Conservation (phyloP, 2,329 filamentous ascomycete genomes). For the Uncinocarpus reesii region DNA sequence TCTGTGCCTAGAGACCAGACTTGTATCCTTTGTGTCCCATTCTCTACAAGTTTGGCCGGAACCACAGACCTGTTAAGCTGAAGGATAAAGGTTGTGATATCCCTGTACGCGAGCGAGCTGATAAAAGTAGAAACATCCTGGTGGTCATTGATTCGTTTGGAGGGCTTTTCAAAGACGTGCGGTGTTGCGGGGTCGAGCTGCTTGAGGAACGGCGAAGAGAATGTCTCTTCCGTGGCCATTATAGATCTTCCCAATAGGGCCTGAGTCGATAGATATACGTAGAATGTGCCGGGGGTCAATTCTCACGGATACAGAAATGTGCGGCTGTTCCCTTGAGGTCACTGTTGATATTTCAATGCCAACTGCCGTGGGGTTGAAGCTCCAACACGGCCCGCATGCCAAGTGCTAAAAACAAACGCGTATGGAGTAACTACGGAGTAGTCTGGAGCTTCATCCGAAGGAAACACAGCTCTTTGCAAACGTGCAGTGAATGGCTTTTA, state of each 20-base stretch:
- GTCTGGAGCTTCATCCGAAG: neutral
- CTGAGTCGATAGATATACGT: neutral
- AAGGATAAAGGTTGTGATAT: slow-evolving; percentile 76
- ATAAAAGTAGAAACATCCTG: slow-evolving; percentile 74
- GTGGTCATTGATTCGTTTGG: slow-evolving; percentile 75
- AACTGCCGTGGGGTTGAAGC: too few relatives aligned
- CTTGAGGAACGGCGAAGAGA: slow-evolving; percentile 30
- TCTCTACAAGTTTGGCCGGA: slow-evolving; percentile 47
- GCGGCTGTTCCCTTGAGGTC: too few relatives aligned
- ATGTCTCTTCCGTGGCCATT: slow-evolving; percentile 2
- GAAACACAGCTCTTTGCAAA: too few relatives aligned
- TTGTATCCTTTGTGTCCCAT: slow-evolving; percentile 27
- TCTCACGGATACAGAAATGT: too few relatives aligned
- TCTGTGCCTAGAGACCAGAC: slow-evolving; percentile 41
- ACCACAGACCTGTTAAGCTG: slow-evolving; percentile 85
- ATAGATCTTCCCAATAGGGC: neutral
- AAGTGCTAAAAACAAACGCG: too few relatives aligned
- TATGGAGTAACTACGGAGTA: neutral
- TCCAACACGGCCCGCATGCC: too few relatives aligned
- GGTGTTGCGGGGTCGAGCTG: slow-evolving; percentile 40
- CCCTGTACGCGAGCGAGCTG: slow-evolving; percentile 68
- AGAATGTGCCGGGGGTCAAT: too few relatives aligned
- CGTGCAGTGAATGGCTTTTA: too few relatives aligned
- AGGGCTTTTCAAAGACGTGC: slow-evolving; percentile 55
- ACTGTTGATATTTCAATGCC: too few relatives aligned